Conservation (phyloP, 2,329 filamentous ascomycete genomes). For the Colletotrichum shisoi region DNA sequence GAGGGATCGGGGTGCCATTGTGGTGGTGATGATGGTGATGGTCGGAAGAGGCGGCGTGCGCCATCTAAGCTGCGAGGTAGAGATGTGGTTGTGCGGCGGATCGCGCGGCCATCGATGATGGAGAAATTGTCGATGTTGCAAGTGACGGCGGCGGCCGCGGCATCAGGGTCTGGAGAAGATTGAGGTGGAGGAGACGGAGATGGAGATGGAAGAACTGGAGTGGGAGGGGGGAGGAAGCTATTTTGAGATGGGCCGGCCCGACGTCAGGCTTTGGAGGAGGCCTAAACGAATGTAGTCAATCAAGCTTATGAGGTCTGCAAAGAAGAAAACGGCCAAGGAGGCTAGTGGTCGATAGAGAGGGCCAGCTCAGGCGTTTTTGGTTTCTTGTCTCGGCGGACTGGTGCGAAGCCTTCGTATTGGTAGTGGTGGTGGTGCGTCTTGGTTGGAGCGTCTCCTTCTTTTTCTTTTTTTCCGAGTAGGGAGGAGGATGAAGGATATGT, state of each 20-base stretch:
- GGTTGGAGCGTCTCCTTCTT: background rate
- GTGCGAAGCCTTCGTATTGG: background rate
- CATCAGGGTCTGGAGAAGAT: conserved; percentile 4
- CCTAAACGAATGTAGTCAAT: background rate
- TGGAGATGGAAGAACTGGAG: background rate
- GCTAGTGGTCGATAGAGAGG: conserved; percentile 10
- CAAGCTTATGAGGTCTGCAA: background rate
- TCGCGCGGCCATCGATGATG: conserved; percentile 31
- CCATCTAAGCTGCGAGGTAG: conserved; percentile 22
- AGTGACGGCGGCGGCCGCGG: conserved; percentile 8
- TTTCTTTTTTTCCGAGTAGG: background rate
- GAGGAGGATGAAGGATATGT: background rate
- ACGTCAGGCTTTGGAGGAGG: background rate
- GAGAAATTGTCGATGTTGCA: conserved; percentile 1
- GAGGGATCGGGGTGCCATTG: conserved; percentile 4
- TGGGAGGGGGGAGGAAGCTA: conserved; percentile 5
- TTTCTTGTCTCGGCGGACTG: conserved; percentile 23
- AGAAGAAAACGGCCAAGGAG: conserved; percentile 17
- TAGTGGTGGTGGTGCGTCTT: background rate
- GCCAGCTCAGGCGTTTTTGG: conserved; percentile 1
- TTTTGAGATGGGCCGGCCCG: conserved; percentile 4
- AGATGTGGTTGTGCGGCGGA: conserved; percentile 25
- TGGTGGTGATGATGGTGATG: conserved; percentile 3
- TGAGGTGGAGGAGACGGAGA: background rate
- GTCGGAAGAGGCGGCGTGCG: conserved; percentile 24